Evolutionary conservation across 208 protist genomes (phyloP), one percentile per base, ranked within the genome.

Genomic region (Phytomonas sp.): DNA sequence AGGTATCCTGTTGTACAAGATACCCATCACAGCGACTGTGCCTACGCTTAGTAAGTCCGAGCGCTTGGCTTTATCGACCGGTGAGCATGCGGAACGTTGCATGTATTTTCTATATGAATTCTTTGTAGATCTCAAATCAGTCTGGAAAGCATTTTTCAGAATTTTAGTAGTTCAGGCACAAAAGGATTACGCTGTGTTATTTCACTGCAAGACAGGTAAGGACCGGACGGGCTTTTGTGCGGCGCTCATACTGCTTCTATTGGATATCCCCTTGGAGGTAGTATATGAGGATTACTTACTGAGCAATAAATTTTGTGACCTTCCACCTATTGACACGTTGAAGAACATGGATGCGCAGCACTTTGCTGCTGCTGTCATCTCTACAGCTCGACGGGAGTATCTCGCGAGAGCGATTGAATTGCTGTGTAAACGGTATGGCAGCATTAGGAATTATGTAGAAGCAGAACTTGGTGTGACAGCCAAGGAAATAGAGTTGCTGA

Each of bases 141-240:
- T 51, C 70, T 32, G 62, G 34, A 36, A 28, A 29, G 60, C 17
- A 11, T 80, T 83, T 34, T 75, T 88, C 34, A 53, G 60, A 4
- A 40, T 76, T 28, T 34, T 74, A 5, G 26, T 66, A 8, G 66
- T 70, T 32, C 6, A 4, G 11, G 46, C 46, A 36, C 60, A 70
- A 33, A 60, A 67, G 4, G 59, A 62, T 60, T 60, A 70, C 60
- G 67, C 72, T 11, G 63, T 89, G 23, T 46, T 87, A 0, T 85
- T 87, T 23, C 76, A 85, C 75, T 85, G 84, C 73, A 83, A 81
- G 23, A 79, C 84, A 0, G 84, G 84, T 46, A 89, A 87, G 65
- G 84, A 85, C 67, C 71, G 77, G 9, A 90, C 84, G 2, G 81
- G 79, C 0, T 66, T 73, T 13, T 73, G 68, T 61, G 73, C 78